phyloP scores from a whole-genome alignment of 1,284 basidiomycete species.

The Mycosarcoma maydis region DNA sequence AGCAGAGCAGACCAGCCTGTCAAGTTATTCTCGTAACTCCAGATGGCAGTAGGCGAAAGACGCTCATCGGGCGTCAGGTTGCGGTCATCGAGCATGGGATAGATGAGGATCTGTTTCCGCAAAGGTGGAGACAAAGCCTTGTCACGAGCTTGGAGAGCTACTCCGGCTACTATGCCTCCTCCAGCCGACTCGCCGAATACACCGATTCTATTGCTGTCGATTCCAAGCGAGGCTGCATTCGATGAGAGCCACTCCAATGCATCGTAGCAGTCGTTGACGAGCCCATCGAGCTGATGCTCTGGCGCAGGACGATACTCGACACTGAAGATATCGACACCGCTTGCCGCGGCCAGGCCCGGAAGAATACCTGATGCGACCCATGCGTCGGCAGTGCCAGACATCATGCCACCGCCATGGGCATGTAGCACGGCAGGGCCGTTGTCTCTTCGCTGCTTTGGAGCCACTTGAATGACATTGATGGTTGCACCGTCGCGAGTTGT shows the following conservation, averaged over 20 bases:
- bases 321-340: slow-evolving; percentile 13
- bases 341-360: not conserved
- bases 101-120: slow-evolving; percentile 33
- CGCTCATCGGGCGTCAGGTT: slow-evolving; percentile 18
- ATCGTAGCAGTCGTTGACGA: slow-evolving; percentile 34
- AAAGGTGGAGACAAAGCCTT: slow-evolving; percentile 15
- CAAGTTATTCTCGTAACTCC: slow-evolving; percentile 25
- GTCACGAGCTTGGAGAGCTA: slow-evolving; percentile 34
- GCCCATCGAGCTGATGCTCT: slow-evolving; percentile 15
- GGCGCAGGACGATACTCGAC: slow-evolving; percentile 33
- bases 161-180: slow-evolving; percentile 31
- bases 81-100: slow-evolving; percentile 40
- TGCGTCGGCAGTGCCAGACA: slow-evolving; percentile 9
- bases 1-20: slow-evolving; percentile 27
- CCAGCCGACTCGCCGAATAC: slow-evolving; percentile 34
- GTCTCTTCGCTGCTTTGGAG: too few species aligned
- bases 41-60: slow-evolving; percentile 5
- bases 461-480: too few species aligned
- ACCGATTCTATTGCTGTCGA: slow-evolving; percentile 23
- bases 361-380: slow-evolving; percentile 9
- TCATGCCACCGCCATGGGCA: too few species aligned
- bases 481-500: too few species aligned
- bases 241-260: slow-evolving; percentile 23
- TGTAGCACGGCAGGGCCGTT: too few species aligned
- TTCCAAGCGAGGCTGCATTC: slow-evolving; percentile 16